Percentiles rank a stretch among this genome's conserved stretches.
Conservation (phyloP, 2,329 filamentous ascomycete genomes). For the Plenodomus lindquistii region DNA sequence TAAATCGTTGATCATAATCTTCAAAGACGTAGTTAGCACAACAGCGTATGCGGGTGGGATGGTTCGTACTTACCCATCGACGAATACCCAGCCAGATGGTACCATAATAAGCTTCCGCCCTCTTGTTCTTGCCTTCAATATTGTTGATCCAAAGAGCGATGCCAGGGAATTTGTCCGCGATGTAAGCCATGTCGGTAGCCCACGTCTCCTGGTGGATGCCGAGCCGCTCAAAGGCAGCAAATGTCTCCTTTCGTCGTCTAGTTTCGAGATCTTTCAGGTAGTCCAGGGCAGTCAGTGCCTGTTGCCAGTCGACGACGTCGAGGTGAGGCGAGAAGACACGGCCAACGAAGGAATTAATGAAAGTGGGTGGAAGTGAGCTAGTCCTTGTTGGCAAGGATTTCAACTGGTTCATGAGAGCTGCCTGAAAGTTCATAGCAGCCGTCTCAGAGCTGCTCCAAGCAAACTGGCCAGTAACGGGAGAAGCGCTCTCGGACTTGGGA, state of each 20-base stretch:
- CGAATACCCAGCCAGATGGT: constrained; percentile 65
- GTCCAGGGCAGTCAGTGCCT: constrained; percentile 67
- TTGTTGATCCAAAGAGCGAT: constrained; percentile 60
- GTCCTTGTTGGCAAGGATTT: constrained; percentile 62
- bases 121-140: constrained; percentile 50
- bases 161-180: constrained; percentile 57
- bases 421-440: constrained; percentile 53
- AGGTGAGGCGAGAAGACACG: constrained; percentile 62
- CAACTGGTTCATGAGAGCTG: constrained; percentile 59
- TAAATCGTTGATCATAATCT: constrained; percentile 69
- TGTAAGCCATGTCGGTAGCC: constrained; percentile 50
- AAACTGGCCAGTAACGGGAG: constrained; percentile 33
- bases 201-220: constrained; percentile 56
- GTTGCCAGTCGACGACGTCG: constrained; percentile 65
- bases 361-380: constrained; percentile 64
- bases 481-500: constrained; percentile 43
- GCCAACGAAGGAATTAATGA: constrained; percentile 65
- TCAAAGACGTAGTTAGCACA: constrained; percentile 8
- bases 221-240: constrained; percentile 58
- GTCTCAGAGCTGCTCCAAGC: constrained; percentile 40
- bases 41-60: background rate
- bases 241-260: constrained; percentile 62
- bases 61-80: constrained; percentile 60
- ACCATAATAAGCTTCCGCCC: constrained; percentile 54
- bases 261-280: constrained; percentile 67